Percentiles rank a stretch among this genome's conserved stretches.
Conservation (phyloP, 768 basidiomycete species). For the Clathrus columnatus region DNA sequence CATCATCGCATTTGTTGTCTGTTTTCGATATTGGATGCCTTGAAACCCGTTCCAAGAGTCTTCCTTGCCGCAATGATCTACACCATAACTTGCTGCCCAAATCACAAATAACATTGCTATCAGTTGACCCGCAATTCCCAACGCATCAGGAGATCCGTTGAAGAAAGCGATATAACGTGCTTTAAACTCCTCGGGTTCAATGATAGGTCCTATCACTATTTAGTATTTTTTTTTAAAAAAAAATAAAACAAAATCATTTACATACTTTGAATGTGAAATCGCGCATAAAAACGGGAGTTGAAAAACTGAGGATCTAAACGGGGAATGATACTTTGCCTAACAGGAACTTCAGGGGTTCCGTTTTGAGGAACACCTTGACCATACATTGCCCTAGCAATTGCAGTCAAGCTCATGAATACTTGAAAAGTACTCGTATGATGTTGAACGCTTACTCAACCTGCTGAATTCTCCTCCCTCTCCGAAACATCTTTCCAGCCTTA, state of each 20-base stretch:
- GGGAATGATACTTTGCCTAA: slow-evolving; percentile 47
- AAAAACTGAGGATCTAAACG: slow-evolving; percentile 74
- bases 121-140: slow-evolving; percentile 68
- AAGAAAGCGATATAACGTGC: slow-evolving; percentile 60
- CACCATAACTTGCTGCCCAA: slow-evolving; percentile 86
- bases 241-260: not conserved
- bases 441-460: slow-evolving; percentile 73
- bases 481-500: slow-evolving; percentile 79
- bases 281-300: slow-evolving; percentile 72
- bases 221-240: not conserved
- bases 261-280: slow-evolving; percentile 77
- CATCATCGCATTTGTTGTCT: slow-evolving; percentile 58
- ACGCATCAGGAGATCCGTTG: slow-evolving; percentile 45
- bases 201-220: slow-evolving; percentile 58
- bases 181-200: slow-evolving; percentile 74
- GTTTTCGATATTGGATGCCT: slow-evolving; percentile 36
- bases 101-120: slow-evolving; percentile 73
- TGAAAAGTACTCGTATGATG: not conserved
- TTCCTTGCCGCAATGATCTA: slow-evolving; percentile 69
- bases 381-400: slow-evolving; percentile 30
- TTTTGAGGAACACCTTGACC: slow-evolving; percentile 46
- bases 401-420: slow-evolving; percentile 12
- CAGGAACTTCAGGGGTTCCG: slow-evolving; percentile 20
- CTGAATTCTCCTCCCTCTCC: slow-evolving; percentile 70
- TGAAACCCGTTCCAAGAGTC: slow-evolving; percentile 23